Evolutionary conservation across 495 filamentous ascomycete genomes (phyloP).

Genomic region (Aspergillus conjunctus): DNA sequence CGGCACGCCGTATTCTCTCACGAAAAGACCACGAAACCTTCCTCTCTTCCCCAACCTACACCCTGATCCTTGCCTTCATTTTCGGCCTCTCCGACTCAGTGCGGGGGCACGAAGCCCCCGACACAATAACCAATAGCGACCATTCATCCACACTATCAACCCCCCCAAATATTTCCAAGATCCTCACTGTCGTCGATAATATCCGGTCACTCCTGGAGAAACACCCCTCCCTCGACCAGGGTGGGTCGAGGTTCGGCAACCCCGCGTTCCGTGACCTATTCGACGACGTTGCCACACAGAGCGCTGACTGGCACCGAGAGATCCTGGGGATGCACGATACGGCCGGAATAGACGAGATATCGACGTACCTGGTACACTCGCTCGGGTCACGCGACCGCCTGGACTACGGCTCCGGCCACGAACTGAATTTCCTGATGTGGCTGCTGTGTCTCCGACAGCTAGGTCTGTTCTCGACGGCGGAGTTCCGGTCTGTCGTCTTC

Average conservation of each 20-base stretch:
- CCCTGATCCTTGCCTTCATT: constrained; percentile 77
- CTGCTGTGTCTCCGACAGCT: constrained; percentile 86
- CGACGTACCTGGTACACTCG: constrained; percentile 77
- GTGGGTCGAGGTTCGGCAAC: constrained; percentile 92
- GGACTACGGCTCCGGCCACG: constrained; percentile 96
- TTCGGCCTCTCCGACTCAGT: constrained; percentile 85
- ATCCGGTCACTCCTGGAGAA: constrained; percentile 62
- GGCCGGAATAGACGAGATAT: constrained; percentile 66
- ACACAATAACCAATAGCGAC: constrained; percentile 50
- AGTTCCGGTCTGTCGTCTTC: constrained; percentile 74
- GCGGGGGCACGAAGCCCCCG: constrained; percentile 71
- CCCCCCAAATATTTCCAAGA: constrained; percentile 50
- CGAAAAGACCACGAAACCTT: constrained; percentile 79
- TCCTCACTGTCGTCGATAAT: constrained; percentile 70
- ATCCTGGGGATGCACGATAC: constrained; percentile 55
- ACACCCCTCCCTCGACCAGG: constrained; percentile 80
- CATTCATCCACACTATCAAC: constrained; percentile 19
- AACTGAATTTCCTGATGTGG: constrained; percentile 96
- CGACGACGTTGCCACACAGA: constrained; percentile 63
- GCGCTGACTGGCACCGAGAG: constrained; percentile 41
- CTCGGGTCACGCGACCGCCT: constrained; percentile 87
- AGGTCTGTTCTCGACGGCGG: constrained; percentile 58
- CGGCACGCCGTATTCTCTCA: constrained; percentile 78
- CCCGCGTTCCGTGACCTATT: constrained; percentile 83
- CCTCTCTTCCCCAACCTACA: constrained; percentile 73